These are phyloP conservation scores for Citrus cavaleriei DNA, from an alignment of 345 rosid species.

Conservation along the genomic window DNA sequence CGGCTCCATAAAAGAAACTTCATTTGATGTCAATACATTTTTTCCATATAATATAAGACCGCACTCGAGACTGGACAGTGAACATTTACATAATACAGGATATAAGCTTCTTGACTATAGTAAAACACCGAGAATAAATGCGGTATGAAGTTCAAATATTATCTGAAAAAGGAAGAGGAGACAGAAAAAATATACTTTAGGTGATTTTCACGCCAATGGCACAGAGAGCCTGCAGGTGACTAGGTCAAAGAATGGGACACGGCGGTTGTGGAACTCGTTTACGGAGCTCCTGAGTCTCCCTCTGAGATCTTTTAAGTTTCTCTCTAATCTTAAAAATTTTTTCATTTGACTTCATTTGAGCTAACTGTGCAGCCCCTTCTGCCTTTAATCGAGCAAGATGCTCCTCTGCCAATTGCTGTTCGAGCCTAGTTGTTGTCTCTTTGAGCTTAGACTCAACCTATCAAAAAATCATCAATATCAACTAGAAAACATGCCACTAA, in stretches of 20 bases:
- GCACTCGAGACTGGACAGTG: background rate
- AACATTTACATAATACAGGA: background rate
- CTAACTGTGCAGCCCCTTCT: conserved; percentile 50
- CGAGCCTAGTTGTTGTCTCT: conserved; percentile 35
- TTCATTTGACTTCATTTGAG: conserved; percentile 60
- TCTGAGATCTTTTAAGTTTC: conserved; percentile 63
- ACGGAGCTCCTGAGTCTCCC: conserved; percentile 33
- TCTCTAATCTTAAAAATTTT: conserved; percentile 45
- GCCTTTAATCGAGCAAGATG: conserved; percentile 72
- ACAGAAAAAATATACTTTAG: too few relatives aligned
- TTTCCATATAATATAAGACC: background rate
- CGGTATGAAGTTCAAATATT: background rate
- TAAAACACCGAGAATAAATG: background rate
- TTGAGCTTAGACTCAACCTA: conserved; percentile 50
- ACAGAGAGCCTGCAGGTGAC: too few relatives aligned
- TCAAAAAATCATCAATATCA: background rate
- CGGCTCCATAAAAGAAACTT: background rate
- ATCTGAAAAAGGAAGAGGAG: background rate
- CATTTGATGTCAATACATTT: background rate
- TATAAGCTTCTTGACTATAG: background rate
- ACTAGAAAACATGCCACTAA: background rate
- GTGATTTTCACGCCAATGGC: too few relatives aligned
- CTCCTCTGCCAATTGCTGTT: conserved; percentile 71
- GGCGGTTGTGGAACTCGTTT: too few relatives aligned
- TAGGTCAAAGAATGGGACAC: too few relatives aligned